Conservation (phyloP, 805 yeast species). For the Helenozyma baotianmanensis region DNA sequence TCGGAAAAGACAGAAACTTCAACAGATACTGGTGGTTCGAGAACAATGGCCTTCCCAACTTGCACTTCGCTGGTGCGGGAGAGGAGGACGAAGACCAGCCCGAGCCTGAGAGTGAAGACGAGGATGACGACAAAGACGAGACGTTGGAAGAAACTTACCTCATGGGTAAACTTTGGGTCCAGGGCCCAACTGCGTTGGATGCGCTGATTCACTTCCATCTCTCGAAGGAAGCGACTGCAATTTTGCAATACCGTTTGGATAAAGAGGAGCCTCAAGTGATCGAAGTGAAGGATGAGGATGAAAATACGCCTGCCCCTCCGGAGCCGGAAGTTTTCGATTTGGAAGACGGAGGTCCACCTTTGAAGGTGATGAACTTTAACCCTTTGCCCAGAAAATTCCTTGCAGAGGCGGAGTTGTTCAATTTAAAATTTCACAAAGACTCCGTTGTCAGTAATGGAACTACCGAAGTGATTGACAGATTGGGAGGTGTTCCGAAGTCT, state of each 20-base stretch:
- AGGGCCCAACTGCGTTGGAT: slow-evolving; percentile 70
- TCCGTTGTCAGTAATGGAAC: slow-evolving; percentile 11
- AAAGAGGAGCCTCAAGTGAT: slow-evolving; percentile 19
- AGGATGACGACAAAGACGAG: slow-evolving; percentile 42
- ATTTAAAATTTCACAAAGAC: slow-evolving; percentile 23
- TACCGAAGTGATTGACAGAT: slow-evolving; percentile 7
- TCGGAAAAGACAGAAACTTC: slow-evolving; percentile 80
- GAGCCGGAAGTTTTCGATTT: slow-evolving; percentile 6
- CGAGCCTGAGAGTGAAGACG: slow-evolving; percentile 30
- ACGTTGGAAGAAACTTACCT: slow-evolving; percentile 53
- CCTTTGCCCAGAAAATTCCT: slow-evolving; percentile 17
- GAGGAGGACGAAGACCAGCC: slow-evolving; percentile 41
- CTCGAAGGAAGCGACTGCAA: slow-evolving; percentile 11
- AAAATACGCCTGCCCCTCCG: slow-evolving; percentile 3
- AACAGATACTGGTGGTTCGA: slow-evolving; percentile 98
- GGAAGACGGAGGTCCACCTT: slow-evolving; percentile 5
- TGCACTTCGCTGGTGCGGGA: slow-evolving; percentile 25
- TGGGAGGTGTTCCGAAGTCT: slow-evolving; percentile 13
- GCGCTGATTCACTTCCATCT: slow-evolving; percentile 22
- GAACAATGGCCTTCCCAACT: slow-evolving; percentile 67
- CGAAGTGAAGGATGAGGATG: slow-evolving; percentile 6
- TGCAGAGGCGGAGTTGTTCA: slow-evolving; percentile 26
- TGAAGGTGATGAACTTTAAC: slow-evolving; percentile 22
- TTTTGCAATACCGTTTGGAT: slow-evolving; percentile 7
- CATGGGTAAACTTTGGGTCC: slow-evolving; percentile 86